Percentiles rank a stretch among this genome's conserved stretches.
Conservation (phyloP, 163 green algal genomes). For the Scenedesmus sp. region DNA sequence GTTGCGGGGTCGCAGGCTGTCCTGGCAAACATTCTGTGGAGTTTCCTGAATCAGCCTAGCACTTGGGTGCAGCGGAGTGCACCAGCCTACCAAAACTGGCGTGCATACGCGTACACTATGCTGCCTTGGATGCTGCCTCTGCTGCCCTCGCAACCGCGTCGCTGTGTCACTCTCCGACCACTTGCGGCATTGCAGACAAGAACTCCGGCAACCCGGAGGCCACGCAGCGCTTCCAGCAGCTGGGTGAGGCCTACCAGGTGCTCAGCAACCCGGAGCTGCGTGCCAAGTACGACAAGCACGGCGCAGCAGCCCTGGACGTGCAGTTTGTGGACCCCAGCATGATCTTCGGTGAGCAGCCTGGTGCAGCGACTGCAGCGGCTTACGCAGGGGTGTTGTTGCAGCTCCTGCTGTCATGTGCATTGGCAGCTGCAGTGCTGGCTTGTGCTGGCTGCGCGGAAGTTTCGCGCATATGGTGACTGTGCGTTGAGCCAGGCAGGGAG, state of each 20-base stretch:
- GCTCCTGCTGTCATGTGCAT: background rate
- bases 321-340: conserved; percentile 90
- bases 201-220: conserved; percentile 86
- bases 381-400: background rate
- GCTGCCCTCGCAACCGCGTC: background rate
- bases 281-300: conserved; percentile 77
- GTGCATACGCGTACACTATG: background rate
- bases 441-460: too few species aligned
- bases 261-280: conserved; percentile 76
- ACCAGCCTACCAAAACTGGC: too few species aligned
- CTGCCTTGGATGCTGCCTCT: background rate
- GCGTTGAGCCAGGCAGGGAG: too few species aligned
- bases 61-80: too few species aligned
- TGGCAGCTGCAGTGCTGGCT: too few species aligned
- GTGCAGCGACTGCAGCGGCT: background rate
- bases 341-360: conserved; percentile 65
- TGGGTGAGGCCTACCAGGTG: conserved; percentile 89
- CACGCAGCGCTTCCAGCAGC: conserved; percentile 90
- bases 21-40: too few species aligned
- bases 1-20: too few species aligned
- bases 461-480: too few species aligned
- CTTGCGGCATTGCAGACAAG: conserved; percentile 81
- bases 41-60: too few species aligned
- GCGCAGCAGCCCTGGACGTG: conserved; percentile 74
- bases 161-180: background rate